Conservation (phyloP, 2,329 filamentous ascomycete species). For the Colletotrichum phormii region DNA sequence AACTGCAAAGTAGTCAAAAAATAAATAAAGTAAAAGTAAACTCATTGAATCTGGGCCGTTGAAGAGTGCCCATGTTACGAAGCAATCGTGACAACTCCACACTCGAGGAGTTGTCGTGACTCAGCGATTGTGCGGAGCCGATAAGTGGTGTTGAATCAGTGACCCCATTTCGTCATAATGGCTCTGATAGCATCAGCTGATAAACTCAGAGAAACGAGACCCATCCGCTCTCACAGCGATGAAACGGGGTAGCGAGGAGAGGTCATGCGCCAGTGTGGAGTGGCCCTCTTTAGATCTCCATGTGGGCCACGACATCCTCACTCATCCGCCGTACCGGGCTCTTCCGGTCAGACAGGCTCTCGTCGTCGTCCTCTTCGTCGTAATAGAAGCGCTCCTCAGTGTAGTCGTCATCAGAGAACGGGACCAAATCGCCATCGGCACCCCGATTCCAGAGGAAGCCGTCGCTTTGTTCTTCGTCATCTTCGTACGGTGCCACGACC, state of each 20-base stretch:
- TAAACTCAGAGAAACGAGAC: constrained; percentile 20
- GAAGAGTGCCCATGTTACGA: constrained; percentile 7
- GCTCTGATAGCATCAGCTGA: constrained; percentile 8
- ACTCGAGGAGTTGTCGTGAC: not conserved
- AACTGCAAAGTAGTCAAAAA: not conserved
- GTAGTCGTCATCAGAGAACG: constrained; percentile 63
- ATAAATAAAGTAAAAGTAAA: not conserved
- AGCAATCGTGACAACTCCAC: constrained; percentile 5
- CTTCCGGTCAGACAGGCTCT: constrained; percentile 51
- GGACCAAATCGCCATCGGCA: constrained; percentile 67
- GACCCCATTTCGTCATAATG: constrained; percentile 29
- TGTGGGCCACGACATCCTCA: constrained; percentile 71
- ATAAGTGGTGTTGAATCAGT: constrained; percentile 33
- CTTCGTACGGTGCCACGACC: constrained; percentile 57
- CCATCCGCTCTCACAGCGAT: constrained; percentile 15
- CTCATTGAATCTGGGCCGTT: constrained; percentile 11
- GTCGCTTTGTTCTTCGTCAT: constrained; percentile 63
- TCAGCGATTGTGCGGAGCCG: constrained; percentile 18
- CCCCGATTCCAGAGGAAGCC: constrained; percentile 68
- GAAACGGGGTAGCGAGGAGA: constrained; percentile 27
- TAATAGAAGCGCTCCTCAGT: constrained; percentile 59
- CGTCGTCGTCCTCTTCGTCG: constrained; percentile 56
- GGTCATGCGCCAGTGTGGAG: constrained; percentile 31
- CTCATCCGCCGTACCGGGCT: constrained; percentile 66
- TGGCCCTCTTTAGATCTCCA: constrained; percentile 65